These are phyloP conservation scores for Aquilaria yunnanensis DNA, from an alignment of 345 rosid genomes.

Conservation along the genomic window DNA sequence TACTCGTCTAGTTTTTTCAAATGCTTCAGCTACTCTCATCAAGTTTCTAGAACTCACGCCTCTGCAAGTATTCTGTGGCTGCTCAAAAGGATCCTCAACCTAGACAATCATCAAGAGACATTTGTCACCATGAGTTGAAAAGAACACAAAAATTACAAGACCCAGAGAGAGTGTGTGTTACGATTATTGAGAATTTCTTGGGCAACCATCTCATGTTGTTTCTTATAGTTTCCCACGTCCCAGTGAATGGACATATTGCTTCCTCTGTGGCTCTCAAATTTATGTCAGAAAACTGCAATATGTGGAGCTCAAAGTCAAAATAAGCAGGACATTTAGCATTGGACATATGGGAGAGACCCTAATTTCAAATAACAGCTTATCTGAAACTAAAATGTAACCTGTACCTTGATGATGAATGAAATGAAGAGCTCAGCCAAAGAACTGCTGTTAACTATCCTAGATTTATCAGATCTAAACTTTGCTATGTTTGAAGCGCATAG, in stretches of 20 bases:
- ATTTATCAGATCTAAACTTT: constrained; percentile 38
- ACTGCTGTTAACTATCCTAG: constrained; percentile 40
- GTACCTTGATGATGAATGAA: constrained; percentile 75
- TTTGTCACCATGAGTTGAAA: not conserved
- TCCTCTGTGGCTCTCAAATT: constrained; percentile 37
- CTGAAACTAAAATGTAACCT: not conserved
- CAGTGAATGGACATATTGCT: constrained; percentile 74
- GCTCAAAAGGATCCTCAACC: constrained; percentile 96
- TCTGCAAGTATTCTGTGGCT: constrained; percentile 73
- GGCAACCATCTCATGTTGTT: constrained; percentile 76
- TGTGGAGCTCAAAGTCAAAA: too few relatives aligned
- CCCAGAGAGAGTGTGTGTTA: constrained; percentile 23
- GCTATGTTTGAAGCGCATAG: constrained; percentile 46
- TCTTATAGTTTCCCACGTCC: constrained; percentile 55
- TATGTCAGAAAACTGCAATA: constrained; percentile 54
- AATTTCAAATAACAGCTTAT: too few relatives aligned
- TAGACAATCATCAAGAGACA: constrained; percentile 17
- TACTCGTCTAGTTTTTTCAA: constrained; percentile 30
- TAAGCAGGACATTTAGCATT: too few relatives aligned
- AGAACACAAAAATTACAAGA: not conserved
- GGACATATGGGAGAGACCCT: too few relatives aligned
- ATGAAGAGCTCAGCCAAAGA: constrained; percentile 66
- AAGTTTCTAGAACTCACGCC: constrained; percentile 48
- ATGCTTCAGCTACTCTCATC: constrained; percentile 44
- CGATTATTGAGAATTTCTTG: constrained; percentile 61